Percentiles rank a stretch among this genome's conserved stretches.
phyloP scores from a whole-genome alignment of 495 filamentous ascomycete species.

The Neurospora pannonica region DNA sequence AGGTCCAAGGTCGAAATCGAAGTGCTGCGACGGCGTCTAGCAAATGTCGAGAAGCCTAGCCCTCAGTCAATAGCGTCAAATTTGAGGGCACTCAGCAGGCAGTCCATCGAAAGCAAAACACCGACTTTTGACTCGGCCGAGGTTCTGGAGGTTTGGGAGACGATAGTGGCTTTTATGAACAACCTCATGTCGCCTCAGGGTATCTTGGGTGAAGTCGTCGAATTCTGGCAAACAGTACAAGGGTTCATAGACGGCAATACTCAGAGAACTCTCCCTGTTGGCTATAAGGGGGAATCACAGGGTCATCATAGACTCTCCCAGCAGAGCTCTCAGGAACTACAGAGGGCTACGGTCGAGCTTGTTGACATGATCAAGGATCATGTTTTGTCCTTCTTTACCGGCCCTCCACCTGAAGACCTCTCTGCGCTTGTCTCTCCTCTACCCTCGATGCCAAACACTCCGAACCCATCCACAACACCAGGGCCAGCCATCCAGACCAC shows the following conservation, averaged over 20 bases:
- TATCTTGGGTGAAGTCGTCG: slow-evolving; percentile 76
- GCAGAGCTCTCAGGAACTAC: slow-evolving; percentile 59
- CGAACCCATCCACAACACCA: slow-evolving; percentile 42
- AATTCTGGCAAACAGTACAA: slow-evolving; percentile 88
- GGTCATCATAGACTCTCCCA: slow-evolving; percentile 74
- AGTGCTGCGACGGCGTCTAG: slow-evolving; percentile 71
- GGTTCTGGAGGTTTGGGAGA: slow-evolving; percentile 84
- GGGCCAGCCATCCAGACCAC: slow-evolving; percentile 6
- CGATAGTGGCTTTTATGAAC: slow-evolving; percentile 60
- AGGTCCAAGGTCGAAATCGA: slow-evolving; percentile 85
- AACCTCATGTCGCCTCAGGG: slow-evolving; percentile 65
- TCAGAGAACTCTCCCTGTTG: slow-evolving; percentile 70
- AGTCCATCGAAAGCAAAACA: slow-evolving; percentile 44
- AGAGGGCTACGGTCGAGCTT: slow-evolving; percentile 69
- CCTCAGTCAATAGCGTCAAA: slow-evolving; percentile 59
- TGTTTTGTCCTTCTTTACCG: slow-evolving; percentile 73
- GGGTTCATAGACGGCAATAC: slow-evolving; percentile 82
- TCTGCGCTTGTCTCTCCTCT: slow-evolving; percentile 74
- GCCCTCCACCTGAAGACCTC: slow-evolving; percentile 82
- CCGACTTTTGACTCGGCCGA: slow-evolving; percentile 60
- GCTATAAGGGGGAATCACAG: slow-evolving; percentile 74
- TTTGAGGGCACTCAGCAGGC: slow-evolving; percentile 59
- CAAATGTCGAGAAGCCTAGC: slow-evolving; percentile 59
- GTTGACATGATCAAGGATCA: slow-evolving; percentile 72
- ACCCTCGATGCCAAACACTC: slow-evolving; percentile 60